A percentile compares a stretch with the other conserved stretches of the same genome.
Conservation (phyloP, 1,284 basidiomycete genomes). For the Phylloboletellus chloephorus region DNA sequence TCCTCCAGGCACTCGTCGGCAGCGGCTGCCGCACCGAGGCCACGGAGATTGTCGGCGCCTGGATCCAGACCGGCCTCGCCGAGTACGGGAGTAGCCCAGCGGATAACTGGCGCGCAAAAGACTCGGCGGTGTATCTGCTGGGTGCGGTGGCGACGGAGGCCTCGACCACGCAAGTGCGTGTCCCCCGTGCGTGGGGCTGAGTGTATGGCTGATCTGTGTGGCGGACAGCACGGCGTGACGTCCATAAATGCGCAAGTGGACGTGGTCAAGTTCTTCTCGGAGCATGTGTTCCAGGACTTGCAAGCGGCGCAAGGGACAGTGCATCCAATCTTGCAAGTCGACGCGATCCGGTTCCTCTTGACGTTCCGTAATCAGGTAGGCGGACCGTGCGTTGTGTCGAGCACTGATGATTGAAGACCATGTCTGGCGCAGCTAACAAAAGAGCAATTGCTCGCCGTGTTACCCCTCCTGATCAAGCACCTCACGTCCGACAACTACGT, state of each 20-base stretch:
- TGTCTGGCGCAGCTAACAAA: constrained; percentile 70
- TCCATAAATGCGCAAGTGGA: constrained; percentile 90
- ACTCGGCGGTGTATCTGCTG: constrained; percentile 92
- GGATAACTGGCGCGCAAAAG: constrained; percentile 89
- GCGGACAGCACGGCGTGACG: constrained; percentile 80
- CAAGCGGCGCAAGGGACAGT: constrained; percentile 65
- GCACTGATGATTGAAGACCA: background rate
- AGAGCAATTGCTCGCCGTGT: constrained; percentile 86
- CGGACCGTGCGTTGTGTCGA: background rate
- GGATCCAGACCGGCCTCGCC: constrained; percentile 72
- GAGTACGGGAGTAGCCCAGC: constrained; percentile 55
- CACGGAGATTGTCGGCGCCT: constrained; percentile 79
- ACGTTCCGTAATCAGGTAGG: constrained; percentile 92
- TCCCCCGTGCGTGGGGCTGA: background rate
- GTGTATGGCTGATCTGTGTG: constrained; percentile 3
- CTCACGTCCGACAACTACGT: constrained; percentile 80
- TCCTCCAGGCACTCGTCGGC: constrained; percentile 78
- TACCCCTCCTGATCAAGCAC: constrained; percentile 86
- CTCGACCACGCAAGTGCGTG: constrained; percentile 70
- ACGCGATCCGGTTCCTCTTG: constrained; percentile 90
- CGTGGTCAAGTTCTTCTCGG: constrained; percentile 92
- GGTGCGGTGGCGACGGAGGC: constrained; percentile 88
- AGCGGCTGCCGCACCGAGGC: constrained; percentile 80
- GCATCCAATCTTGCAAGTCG: constrained; percentile 90
- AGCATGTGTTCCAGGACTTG: constrained; percentile 86